Evolutionary conservation across 495 filamentous ascomycete genomes (phyloP), one percentile per base, ranked within the genome.

Genomic region (Lineolata rhizophorae): DNA sequence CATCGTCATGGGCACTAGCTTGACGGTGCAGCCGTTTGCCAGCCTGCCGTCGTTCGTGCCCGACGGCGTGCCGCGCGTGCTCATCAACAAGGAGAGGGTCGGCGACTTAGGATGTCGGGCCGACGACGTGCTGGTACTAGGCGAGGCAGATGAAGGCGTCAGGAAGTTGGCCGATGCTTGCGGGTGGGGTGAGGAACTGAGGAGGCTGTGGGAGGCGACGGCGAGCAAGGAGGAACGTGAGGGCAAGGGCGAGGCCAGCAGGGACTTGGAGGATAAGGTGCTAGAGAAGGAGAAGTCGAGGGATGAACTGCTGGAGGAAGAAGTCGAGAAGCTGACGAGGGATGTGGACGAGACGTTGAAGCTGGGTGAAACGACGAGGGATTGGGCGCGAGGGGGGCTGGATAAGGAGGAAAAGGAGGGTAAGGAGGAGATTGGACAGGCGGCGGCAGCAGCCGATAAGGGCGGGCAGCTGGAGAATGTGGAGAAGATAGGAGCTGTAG

Each of bases 1-100:
- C 30, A 74, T 97, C 24, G 62, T 97, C 24, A 79, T 95, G 69
- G 87, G 87, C 2, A 93, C 85, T 4, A 92, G 82, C 47, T 51
- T 97, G 35, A 64, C 60, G 5, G 87, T 97, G 14, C 75, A 83
- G 34, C 90, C 87, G 0, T 94, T 97, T 54, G 83, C 87, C 12
- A 65, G 64, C 31, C 54, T 95, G 31, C 85, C 87, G 1, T 44
- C 52, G 0, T 53, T 72, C 31, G 70, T 66, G n/a, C 38, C 43
- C 5, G 61, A 72, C 1, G 55, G 54, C 2, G 60, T 62, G 4
- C 87, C 81, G 5, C 67, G 87, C 25, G 55, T 94, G 13, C 61
- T 97, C 9, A 76, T 97, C 45, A 97, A 97, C 46, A 58, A 73
- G 53, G 75, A 94, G 51, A 56, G 53, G n/a, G 87, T 90, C 0